Evolutionary conservation across 2,329 filamentous ascomycete genomes (phyloP), one percentile per base, ranked within the genome.

Genomic region (Zelopaecilomyces penicillatus): DNA sequence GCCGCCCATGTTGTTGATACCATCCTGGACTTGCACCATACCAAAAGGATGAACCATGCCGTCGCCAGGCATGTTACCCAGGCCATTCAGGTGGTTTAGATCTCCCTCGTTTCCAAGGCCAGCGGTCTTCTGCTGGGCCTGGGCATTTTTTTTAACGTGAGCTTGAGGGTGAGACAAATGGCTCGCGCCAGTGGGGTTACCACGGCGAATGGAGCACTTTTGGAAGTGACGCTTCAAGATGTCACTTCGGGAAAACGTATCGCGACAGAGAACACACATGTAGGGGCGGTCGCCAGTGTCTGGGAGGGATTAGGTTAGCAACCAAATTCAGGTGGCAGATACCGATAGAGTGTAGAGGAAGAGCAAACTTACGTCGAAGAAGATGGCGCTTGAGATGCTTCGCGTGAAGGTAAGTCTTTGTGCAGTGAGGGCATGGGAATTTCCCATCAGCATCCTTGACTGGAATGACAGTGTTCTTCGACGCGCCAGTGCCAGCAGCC

Each of bases 221-320:
- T 96, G 90, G 70, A 97, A 98, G 70, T 98, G 93, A 53, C 93
- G 87, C 75, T 98, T 98, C 59, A 98, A 73, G 54, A 98, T 97
- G 63, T 98, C 93, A 75, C 89, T 95, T 65, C 93, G 84, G 40
- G 88, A 95, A 69, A 98, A 98, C 31, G 90, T 97, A 67, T 97
- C 93, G 65, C 93, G 89, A 75, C 93, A 98, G 42, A 98, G 76
- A 54, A 95, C 87, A 70, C 93, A 98, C 82, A 94, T 94, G 72
- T 98, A 98, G 46, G 93, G 93, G 54, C 93, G 87, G 66, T 97
- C 91, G 60, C 93, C 93, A 50, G 93, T 97, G 72, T 98, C 91
- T 95, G 57, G 38, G 45, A 28, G 43, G 46, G 52, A 43, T 59
- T 73, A 54, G 51, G 53, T 53, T 43, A 50, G 39, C 38, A 36